phyloP scores from a whole-genome alignment of 768 basidiomycete species.

The Mrakia frigida region DNA sequence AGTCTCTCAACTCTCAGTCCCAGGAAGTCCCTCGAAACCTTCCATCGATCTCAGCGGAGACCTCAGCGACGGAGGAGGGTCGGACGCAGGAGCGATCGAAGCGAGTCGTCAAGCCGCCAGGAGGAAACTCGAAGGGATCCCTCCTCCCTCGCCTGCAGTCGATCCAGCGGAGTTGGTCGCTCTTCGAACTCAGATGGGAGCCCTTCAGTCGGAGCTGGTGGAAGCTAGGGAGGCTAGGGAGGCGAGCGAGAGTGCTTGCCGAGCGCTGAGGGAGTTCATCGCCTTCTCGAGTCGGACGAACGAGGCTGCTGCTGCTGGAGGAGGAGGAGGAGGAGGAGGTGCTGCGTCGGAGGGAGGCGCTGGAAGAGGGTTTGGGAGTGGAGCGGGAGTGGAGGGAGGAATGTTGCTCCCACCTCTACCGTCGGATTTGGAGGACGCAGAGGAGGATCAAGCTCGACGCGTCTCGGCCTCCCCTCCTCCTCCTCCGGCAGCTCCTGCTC shows the following conservation, averaged over 20 bases:
- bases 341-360: conserved; percentile 6
- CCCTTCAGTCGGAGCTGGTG: not conserved
- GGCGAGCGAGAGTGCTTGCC: conserved; percentile 27
- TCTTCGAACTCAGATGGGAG: not conserved
- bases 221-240: conserved; percentile 20
- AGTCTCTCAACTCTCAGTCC: not conserved
- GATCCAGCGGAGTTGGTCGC: not conserved
- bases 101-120: not conserved
- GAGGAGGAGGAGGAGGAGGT: not conserved
- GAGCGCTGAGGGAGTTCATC: conserved; percentile 30
- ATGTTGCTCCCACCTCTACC: conserved; percentile 20
- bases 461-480: not conserved
- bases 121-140: conserved; percentile 10
- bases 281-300: conserved; percentile 9
- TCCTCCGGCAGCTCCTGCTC: not conserved
- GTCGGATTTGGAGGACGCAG: conserved; percentile 13
- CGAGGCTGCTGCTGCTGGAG: not conserved
- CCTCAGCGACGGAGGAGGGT: not conserved
- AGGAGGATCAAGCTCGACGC: not conserved
- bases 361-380: not conserved
- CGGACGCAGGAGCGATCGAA: not conserved
- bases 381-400: conserved; percentile 11
- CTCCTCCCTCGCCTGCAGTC: not conserved
- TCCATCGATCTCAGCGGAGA: not conserved
- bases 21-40: not conserved